Evolutionary conservation across 129 eudicot species (phyloP), one percentile per base, ranked within the genome.

Genomic region (Chrysanthemum lavandulifolium): DNA sequence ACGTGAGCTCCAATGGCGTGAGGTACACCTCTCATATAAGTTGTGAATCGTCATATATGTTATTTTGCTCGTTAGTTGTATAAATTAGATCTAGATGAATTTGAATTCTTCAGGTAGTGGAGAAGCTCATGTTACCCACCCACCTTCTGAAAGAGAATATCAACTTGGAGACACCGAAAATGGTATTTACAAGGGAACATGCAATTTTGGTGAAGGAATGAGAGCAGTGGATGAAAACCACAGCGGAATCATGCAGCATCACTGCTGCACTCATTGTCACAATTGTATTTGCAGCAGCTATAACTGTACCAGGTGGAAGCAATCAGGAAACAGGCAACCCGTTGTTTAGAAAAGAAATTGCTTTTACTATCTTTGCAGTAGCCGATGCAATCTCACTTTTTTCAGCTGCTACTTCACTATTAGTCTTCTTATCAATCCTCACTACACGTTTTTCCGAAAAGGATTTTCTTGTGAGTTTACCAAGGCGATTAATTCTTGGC

Each of bases 201-300:
- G 43, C 4, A 2, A 25, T 33, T 16, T 61, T 82, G 48, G 21
- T 77, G 65, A 64, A 61, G 36, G 62, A 77, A 61, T 82, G 86
- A 18, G 82, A 82, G 33, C 47, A 54, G 0, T 82, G 86, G 86
- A 68, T 68, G 66, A 77, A 73, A 36, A 56, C 60, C 40, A 78
- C 76, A 13, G 68, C 86, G 0, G 64, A 61, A 48, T 77, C 85
- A 47, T 82, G 79, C 43, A 52, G 61, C 67, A 67, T 82, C 50
- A 76, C 75, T 13, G 85, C 82, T 47, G 78, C 81, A 50, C 67
- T 81, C 2, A 76, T 76, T 61, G 69, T 71, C 48, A 76, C 81
- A 3, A 56, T 76, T 3, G 78, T 81, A 43, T 81, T 81, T 65
- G 69, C 85, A 71, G 68, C 85, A 56, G 71, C 77, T 16, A 68